Evolutionary conservation across 352 stramenopile species (phyloP).

Genomic region (Phytopythium helicoides): DNA sequence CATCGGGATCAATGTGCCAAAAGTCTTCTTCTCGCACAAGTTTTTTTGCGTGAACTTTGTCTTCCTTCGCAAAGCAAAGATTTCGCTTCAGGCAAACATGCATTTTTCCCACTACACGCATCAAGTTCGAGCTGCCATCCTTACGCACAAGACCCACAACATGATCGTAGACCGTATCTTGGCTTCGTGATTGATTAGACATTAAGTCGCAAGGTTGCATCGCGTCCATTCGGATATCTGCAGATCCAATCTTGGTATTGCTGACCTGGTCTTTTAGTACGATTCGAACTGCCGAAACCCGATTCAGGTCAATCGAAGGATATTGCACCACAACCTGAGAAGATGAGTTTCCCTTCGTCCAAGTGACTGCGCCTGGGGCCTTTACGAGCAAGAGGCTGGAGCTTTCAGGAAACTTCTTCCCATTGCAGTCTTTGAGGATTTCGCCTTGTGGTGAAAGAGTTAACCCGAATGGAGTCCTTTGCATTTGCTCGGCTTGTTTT

Average conservation of each 20-base stretch:
- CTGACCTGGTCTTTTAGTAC: constrained; percentile 23
- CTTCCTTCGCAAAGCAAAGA: constrained; percentile 10
- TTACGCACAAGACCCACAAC: constrained; percentile 28
- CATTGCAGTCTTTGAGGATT: constrained; percentile 30
- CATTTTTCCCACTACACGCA: constrained; percentile 54
- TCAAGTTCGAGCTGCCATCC: constrained; percentile 11
- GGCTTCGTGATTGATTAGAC: too few relatives aligned
- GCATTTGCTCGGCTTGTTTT: constrained; percentile 10
- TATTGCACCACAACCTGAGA: constrained; percentile 24
- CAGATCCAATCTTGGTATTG: constrained; percentile 30
- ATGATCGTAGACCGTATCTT: neutral
- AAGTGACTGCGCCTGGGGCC: constrained; percentile 5
- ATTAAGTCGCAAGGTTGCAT: constrained; percentile 7
- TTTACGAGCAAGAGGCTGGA: constrained; percentile 22
- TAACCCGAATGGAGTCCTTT: constrained; percentile 38
- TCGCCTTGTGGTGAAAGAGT: constrained; percentile 37
- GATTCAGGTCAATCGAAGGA: constrained; percentile 38
- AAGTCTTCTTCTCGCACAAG: constrained; percentile 27
- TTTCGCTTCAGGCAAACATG: constrained; percentile 29
- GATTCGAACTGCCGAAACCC: constrained; percentile 35
- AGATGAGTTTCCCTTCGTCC: neutral
- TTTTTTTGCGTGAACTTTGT: constrained; percentile 31
- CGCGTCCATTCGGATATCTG: constrained; percentile 30
- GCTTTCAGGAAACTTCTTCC: constrained; percentile 24
- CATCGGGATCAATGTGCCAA: constrained; percentile 48